A percentile compares a stretch with the other conserved stretches of the same genome.
Evolutionary conservation across 129 eudicot species (phyloP).

Genomic region (Flaveria bidentis): DNA sequence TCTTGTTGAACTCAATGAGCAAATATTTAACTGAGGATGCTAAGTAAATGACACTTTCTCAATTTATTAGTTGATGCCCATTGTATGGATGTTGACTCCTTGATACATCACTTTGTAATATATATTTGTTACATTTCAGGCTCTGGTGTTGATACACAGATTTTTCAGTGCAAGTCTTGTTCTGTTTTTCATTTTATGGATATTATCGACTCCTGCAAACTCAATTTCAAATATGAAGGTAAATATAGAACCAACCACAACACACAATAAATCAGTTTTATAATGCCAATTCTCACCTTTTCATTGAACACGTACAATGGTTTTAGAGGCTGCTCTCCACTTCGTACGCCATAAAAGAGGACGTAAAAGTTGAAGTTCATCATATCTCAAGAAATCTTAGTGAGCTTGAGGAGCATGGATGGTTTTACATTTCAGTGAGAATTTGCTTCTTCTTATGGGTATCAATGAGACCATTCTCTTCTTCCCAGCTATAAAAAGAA

Average conservation of each 20-base stretch:
- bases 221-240: constrained; percentile 55
- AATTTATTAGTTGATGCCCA: background rate
- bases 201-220: constrained; percentile 62
- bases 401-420: constrained; percentile 56
- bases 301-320: constrained; percentile 8
- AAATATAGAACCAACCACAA: constrained; percentile 17
- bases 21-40: background rate
- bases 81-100: constrained; percentile 12
- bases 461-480: constrained; percentile 27
- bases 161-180: constrained; percentile 77
- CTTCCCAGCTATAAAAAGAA: background rate
- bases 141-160: constrained; percentile 82
- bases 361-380: constrained; percentile 54
- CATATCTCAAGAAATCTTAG: constrained; percentile 35
- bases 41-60: background rate
- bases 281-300: constrained; percentile 23
- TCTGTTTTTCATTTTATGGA: constrained; percentile 73
- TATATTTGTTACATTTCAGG: constrained; percentile 57
- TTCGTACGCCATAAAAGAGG: constrained; percentile 49
- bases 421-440: constrained; percentile 84
- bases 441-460: constrained; percentile 89
- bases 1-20: constrained; percentile 2
- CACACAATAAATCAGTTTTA: constrained; percentile 17
- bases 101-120: constrained; percentile 8
- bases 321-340: constrained; percentile 46